Conservation (phyloP, 352 stramenopile species). For the Pythium volutum region DNA sequence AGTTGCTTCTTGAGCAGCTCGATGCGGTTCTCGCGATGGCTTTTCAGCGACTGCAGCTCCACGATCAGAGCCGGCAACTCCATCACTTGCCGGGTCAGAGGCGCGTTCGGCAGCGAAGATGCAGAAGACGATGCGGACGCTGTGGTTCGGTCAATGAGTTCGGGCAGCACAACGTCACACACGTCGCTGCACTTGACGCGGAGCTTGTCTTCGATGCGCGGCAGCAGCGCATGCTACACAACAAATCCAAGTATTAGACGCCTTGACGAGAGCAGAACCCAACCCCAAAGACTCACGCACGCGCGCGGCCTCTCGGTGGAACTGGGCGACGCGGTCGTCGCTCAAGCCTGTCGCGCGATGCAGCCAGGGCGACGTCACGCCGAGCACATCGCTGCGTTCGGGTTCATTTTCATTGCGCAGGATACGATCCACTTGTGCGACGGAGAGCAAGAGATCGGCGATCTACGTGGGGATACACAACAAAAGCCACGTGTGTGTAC, state of each 20-base stretch:
- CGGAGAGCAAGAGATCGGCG: slow-evolving; percentile 31
- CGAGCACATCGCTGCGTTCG: slow-evolving; percentile 14
- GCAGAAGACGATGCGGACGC: background rate
- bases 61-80: slow-evolving; percentile 37
- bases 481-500: background rate
- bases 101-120: background rate
- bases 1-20: slow-evolving; percentile 9
- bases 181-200: slow-evolving; percentile 30
- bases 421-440: slow-evolving; percentile 31
- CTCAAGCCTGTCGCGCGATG: slow-evolving; percentile 20
- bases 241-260: background rate
- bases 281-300: slow-evolving; percentile 15
- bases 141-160: slow-evolving; percentile 18
- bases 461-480: background rate
- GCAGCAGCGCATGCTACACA: slow-evolving; percentile 29
- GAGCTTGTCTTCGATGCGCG: slow-evolving; percentile 30
- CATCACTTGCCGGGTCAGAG: slow-evolving; percentile 25
- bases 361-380: slow-evolving; percentile 25
- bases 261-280: background rate
- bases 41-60: slow-evolving; percentile 26
- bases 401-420: slow-evolving; percentile 2
- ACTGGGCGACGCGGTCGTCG: slow-evolving; percentile 16
- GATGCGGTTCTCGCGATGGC: slow-evolving; percentile 14
- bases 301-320: slow-evolving; percentile 25
- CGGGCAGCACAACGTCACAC: slow-evolving; percentile 34